Base-by-base conservation (phyloP, 1,284 basidiomycete genomes). In the Ceratobasidium theobromae region DNA sequence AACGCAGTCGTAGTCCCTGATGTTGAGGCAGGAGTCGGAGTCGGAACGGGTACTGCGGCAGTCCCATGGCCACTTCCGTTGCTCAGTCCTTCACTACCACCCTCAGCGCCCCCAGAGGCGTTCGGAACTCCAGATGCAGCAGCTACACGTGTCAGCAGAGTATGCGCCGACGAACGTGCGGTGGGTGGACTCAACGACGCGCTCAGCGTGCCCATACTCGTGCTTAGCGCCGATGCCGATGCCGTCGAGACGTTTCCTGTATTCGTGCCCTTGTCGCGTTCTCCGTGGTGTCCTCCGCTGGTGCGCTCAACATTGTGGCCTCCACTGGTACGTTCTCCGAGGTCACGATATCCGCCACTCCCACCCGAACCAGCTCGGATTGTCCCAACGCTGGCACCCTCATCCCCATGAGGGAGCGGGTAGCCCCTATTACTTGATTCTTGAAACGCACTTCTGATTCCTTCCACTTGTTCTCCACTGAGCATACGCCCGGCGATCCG, bases 381-480 rank as follows among this genome's bases (percentile, higher is more conserved):
- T 12, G 57, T 60, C 16, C 57, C 57, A 11, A 60, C 57, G 43
- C 57, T 60, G 1, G 45, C 57, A 27, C 57, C 43, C 32, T 60
- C 57, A 4, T 60, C 57, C 3, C 57, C 57, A 49, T 60, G 57
- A 1, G 18, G 33, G 43, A 9, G 9, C 9, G 9, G 12, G 18
- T 11, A 45, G n/a, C 18, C 9, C 18, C 23, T 32, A 5, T n/a
- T 45, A 12, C 23, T 27, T 11, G 18, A n/a, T 4, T 30, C 30
- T 33, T 30, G 41, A 18, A 60, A 60, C 9, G 57, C 57, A 18
- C 43, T 48, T 32, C 57, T 14, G n/a, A 60, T 60, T 11, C 57
- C 57, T 60, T 60, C 57, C 21, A 60, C 57, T 27, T 60, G 57
- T 27, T 60, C 57, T n/a, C 57, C 57, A 21, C 57, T 60, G 1